A percentile compares a stretch with the other conserved stretches of the same genome.
Evolutionary conservation across 2,329 filamentous ascomycete species (phyloP).

Genomic region (Penicillium sp.): DNA sequence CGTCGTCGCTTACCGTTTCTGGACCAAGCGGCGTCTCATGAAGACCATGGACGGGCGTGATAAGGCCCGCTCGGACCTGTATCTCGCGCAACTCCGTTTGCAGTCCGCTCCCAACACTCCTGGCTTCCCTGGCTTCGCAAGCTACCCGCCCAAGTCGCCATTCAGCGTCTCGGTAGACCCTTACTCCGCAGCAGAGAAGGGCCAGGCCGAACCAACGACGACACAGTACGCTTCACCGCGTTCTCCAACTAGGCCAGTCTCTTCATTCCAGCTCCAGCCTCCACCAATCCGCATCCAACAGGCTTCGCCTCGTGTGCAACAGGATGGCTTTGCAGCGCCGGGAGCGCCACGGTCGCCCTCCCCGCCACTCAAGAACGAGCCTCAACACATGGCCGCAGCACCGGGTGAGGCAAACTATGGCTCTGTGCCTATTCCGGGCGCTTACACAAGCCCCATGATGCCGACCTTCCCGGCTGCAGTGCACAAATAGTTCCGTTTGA

Average conservation of each 20-base stretch:
- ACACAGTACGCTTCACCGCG: slow-evolving; percentile 63
- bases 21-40: slow-evolving; percentile 89
- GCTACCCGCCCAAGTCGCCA: slow-evolving; percentile 62
- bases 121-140: slow-evolving; percentile 64
- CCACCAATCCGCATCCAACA: slow-evolving; percentile 78
- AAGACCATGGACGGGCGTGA: slow-evolving; percentile 98
- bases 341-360: slow-evolving; percentile 33
- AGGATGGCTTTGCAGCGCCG: slow-evolving; percentile 63
- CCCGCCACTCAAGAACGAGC: slow-evolving; percentile 38
- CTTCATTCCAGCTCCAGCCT: slow-evolving; percentile 82
- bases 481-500: slow-evolving; percentile 22
- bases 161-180: slow-evolving; percentile 46
- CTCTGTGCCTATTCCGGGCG: slow-evolving; percentile 83
- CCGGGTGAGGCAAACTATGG: slow-evolving; percentile 84
- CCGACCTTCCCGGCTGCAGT: slow-evolving; percentile 43
- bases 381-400: slow-evolving; percentile 69
- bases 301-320: slow-evolving; percentile 71
- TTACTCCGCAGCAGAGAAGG: slow-evolving; percentile 57
- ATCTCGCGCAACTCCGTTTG: slow-evolving; percentile 79
- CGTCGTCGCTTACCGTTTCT: slow-evolving; percentile 95
- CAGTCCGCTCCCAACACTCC: slow-evolving; percentile 96
- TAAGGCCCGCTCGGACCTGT: slow-evolving; percentile 89
- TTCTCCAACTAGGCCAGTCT: slow-evolving; percentile 61
- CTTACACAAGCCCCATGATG: slow-evolving; percentile 64
- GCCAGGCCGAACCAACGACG: slow-evolving; percentile 54